A percentile compares a stretch with the other conserved stretches of the same genome.
Conservation (phyloP, 306 rosid species). For the Argentina anserina region DNA sequence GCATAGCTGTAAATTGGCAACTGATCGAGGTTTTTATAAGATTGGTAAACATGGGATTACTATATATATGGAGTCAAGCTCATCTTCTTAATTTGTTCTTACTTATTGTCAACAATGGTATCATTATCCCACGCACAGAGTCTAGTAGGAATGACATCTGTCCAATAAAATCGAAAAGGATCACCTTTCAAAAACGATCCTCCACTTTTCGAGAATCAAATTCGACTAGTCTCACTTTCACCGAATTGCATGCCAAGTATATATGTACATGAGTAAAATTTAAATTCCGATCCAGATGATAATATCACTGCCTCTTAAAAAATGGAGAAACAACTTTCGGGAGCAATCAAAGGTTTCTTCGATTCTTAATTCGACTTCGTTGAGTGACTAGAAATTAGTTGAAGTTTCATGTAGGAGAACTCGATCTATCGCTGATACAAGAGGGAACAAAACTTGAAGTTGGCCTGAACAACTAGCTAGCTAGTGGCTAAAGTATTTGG, state of each 20-base stretch:
- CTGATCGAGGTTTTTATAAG: too few species aligned
- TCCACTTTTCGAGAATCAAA: constrained; percentile 9
- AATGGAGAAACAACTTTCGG: background rate
- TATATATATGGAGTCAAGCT: constrained; percentile 45
- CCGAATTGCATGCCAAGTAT: constrained; percentile 16
- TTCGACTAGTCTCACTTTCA: constrained; percentile 16
- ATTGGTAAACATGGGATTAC: constrained; percentile 15
- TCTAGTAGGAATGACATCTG: constrained; percentile 48
- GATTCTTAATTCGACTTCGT: constrained; percentile 9
- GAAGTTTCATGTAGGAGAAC: background rate
- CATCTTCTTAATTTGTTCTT: constrained; percentile 21
- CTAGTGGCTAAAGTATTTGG: constrained; percentile 19
- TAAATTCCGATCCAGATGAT: background rate
- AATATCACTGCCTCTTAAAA: background rate
- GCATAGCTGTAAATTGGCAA: background rate
- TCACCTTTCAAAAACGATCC: constrained; percentile 25
- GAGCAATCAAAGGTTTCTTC: background rate
- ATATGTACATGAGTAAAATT: background rate
- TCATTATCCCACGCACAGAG: constrained; percentile 48
- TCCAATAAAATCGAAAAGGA: constrained; percentile 35
- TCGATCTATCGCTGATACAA: background rate
- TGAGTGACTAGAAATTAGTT: background rate
- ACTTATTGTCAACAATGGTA: constrained; percentile 47
- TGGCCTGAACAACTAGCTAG: background rate
- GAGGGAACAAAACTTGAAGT: background rate